These are phyloP conservation scores for Phytophthora litchii DNA, from an alignment of 352 stramenopile species.

Conservation along the genomic window DNA sequence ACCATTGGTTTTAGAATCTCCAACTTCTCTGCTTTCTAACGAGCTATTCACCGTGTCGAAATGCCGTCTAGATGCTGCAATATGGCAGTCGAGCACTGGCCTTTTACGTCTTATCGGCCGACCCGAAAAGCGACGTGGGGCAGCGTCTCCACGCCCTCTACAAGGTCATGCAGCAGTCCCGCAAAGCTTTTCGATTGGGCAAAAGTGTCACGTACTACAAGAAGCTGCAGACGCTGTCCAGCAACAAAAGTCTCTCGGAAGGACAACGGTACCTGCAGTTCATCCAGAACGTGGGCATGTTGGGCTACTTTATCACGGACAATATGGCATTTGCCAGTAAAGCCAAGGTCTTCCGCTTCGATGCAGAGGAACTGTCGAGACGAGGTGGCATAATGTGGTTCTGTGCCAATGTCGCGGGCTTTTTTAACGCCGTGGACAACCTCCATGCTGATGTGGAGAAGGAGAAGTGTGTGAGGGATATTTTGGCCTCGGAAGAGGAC, in stretches of 20 bases:
- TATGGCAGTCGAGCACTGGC: conserved; percentile 82
- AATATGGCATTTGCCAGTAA: conserved; percentile 88
- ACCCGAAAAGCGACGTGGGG: conserved; percentile 84
- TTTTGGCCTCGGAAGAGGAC: conserved; percentile 76
- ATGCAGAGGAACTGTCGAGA: conserved; percentile 67
- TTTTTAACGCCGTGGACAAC: conserved; percentile 70
- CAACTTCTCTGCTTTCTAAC: conserved; percentile 20
- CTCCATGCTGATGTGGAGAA: conserved; percentile 83
- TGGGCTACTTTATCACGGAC: conserved; percentile 89
- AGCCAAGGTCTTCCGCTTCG: conserved; percentile 68
- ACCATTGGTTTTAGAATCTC: background rate
- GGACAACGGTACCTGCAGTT: conserved; percentile 69
- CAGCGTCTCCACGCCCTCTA: conserved; percentile 79
- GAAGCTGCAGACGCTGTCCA: conserved; percentile 63
- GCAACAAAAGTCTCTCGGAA: conserved; percentile 62
- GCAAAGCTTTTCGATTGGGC: conserved; percentile 86
- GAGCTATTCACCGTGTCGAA: background rate
- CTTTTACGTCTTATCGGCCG: conserved; percentile 77
- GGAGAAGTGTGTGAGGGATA: conserved; percentile 77
- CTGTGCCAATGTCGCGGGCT: conserved; percentile 81
- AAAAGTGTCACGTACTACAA: conserved; percentile 86
- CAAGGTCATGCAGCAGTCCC: conserved; percentile 80
- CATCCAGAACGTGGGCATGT: conserved; percentile 83
- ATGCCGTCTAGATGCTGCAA: conserved; percentile 60
- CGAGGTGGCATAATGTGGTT: conserved; percentile 86